Conservation (phyloP, 2,329 filamentous ascomycete genomes). For the Beauveria varroae region DNA sequence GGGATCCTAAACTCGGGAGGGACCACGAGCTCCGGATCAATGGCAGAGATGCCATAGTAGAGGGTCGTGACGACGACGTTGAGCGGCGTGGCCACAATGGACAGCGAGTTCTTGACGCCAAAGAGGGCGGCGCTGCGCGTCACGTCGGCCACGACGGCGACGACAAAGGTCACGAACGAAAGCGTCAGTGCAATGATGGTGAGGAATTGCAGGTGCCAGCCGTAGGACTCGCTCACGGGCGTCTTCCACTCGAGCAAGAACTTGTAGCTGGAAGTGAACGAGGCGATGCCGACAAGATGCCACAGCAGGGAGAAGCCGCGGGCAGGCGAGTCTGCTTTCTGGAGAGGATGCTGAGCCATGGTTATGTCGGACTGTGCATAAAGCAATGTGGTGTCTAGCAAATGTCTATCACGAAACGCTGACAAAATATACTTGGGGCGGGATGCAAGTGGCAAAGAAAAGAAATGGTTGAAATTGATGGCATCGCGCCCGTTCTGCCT, state of each 20-base stretch:
- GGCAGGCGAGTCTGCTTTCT: conserved; percentile 59
- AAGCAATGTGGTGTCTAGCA: neutral
- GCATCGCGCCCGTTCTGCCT: too few species aligned
- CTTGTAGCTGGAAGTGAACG: conserved; percentile 46
- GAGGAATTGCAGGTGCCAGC: conserved; percentile 63
- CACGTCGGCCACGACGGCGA: conserved; percentile 58
- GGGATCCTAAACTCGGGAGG: conserved; percentile 49
- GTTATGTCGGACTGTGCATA: neutral
- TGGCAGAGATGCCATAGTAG: conserved; percentile 62
- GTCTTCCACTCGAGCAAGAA: conserved; percentile 44
- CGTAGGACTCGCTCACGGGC: conserved; percentile 50
- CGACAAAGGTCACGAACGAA: conserved; percentile 51
- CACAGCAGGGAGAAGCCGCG: conserved; percentile 54
- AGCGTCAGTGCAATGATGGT: conserved; percentile 65
- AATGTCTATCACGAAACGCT: neutral
- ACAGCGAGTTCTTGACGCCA: conserved; percentile 57
- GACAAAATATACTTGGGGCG: too few species aligned
- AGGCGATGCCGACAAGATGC: conserved; percentile 47
- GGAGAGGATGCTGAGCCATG: conserved; percentile 51
- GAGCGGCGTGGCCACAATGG: conserved; percentile 58
- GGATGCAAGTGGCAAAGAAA: too few species aligned
- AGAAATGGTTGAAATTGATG: neutral
- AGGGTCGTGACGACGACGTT: conserved; percentile 64
- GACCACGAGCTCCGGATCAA: conserved; percentile 45
- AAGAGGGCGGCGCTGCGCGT: conserved; percentile 53